Conservation (phyloP, 2,329 filamentous ascomycete species). For the Alternaria sp. region DNA sequence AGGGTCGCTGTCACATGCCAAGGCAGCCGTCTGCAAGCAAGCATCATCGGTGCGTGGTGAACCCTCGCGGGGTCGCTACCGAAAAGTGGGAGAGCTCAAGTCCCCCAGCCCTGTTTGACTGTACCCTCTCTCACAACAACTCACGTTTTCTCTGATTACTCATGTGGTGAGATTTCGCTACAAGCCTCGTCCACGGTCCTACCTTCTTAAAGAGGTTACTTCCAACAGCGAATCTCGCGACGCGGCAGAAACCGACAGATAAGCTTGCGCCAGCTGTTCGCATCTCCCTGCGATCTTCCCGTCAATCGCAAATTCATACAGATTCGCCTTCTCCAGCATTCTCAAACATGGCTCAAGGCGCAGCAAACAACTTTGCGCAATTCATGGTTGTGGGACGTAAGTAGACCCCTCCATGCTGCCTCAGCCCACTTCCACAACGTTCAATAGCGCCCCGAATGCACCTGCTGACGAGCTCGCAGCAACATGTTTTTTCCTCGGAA, state of each 20-base stretch:
- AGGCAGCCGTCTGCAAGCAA: constrained; percentile 19
- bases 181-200: constrained; percentile 23
- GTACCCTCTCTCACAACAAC: neutral
- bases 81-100: constrained; percentile 18
- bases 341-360: constrained; percentile 34
- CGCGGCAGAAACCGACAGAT: constrained; percentile 29
- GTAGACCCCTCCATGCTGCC: constrained; percentile 51
- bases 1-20: constrained; percentile 19
- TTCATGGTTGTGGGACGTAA: constrained; percentile 96
- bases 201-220: constrained; percentile 45
- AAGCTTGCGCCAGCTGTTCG: constrained; percentile 34
- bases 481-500: constrained; percentile 96
- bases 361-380: constrained; percentile 79
- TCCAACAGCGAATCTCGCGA: constrained; percentile 26
- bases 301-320: constrained; percentile 18
- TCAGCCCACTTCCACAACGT: constrained; percentile 10
- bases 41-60: constrained; percentile 20
- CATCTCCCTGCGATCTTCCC: constrained; percentile 14
- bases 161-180: constrained; percentile 6
- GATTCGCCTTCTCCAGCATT: neutral
- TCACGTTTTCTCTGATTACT: neutral
- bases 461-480: constrained; percentile 46
- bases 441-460: constrained; percentile 5
- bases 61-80: constrained; percentile 27
- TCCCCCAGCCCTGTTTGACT: neutral